These are phyloP conservation scores for Cryoendolithus antarcticus DNA, from an alignment of 2,329 filamentous ascomycete species.

Conservation along the genomic window DNA sequence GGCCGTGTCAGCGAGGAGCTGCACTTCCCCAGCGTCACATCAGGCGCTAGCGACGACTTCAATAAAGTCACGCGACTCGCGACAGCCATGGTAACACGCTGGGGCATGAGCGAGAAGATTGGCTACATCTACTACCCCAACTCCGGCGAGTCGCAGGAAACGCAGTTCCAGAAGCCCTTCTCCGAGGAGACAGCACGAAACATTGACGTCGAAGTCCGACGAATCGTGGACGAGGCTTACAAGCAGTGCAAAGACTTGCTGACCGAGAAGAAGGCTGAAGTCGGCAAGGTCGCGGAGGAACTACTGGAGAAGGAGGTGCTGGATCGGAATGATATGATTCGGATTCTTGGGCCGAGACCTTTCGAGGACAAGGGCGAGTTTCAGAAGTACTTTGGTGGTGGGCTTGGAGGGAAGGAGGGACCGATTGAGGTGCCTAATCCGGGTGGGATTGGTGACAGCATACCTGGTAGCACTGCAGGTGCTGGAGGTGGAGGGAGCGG, in stretches of 20 bases:
- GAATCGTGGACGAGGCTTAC: slow-evolving; percentile 88
- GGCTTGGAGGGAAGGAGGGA: slow-evolving; percentile 17
- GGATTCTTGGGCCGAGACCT: slow-evolving; percentile 71
- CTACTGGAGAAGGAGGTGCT: slow-evolving; percentile 84
- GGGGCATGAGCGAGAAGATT: slow-evolving; percentile 93
- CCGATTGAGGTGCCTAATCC: slow-evolving; percentile 28
- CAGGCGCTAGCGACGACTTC: slow-evolving; percentile 91
- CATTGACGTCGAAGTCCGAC: slow-evolving; percentile 82
- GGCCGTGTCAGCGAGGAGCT: slow-evolving; percentile 91
- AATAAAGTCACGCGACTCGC: slow-evolving; percentile 96
- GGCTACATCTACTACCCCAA: slow-evolving; percentile 78
- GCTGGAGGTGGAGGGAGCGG: no score
- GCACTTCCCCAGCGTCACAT: slow-evolving; percentile 93
- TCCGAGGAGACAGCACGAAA: slow-evolving; percentile 84
- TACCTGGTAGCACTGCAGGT: no score
- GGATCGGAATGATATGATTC: slow-evolving; percentile 79
- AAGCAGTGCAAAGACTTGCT: slow-evolving; percentile 77
- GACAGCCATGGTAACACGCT: slow-evolving; percentile 97
- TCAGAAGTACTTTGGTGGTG: slow-evolving; percentile 68
- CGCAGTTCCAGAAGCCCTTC: slow-evolving; percentile 63
- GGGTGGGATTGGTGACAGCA: slow-evolving; percentile 6
- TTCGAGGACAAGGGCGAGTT: slow-evolving; percentile 84
- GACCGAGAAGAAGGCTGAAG: slow-evolving; percentile 71
- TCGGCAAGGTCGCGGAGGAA: slow-evolving; percentile 86
- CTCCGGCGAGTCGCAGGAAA: slow-evolving; percentile 2